phyloP scores from a whole-genome alignment of 768 basidiomycete genomes.

The Leccinum olivaceopallidum region DNA sequence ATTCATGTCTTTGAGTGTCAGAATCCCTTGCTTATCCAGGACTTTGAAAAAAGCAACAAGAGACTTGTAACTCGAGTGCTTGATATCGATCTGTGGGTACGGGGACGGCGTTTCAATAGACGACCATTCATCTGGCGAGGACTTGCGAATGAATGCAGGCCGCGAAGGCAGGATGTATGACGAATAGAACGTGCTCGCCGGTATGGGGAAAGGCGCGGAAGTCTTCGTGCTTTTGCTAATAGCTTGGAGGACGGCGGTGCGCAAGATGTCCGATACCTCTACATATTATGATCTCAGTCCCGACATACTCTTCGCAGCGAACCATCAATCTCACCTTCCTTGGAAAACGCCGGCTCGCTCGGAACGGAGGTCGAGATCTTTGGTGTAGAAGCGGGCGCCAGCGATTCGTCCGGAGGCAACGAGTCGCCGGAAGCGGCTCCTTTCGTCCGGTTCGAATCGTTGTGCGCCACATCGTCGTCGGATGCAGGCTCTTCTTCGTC shows the following conservation, averaged over 20 bases:
- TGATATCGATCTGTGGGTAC: constrained; percentile 63
- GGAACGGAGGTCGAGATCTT: constrained; percentile 10
- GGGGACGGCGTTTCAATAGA: constrained; percentile 27
- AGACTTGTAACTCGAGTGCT: constrained; percentile 78
- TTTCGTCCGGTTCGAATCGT: constrained; percentile 25
- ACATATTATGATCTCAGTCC: constrained; percentile 3
- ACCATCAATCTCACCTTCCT: constrained; percentile 28
- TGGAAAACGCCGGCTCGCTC: constrained; percentile 19
- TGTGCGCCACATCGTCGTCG: constrained; percentile 4
- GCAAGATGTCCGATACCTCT: constrained; percentile 46
- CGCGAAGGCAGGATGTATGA: constrained; percentile 75
- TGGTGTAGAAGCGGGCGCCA: constrained; percentile 3
- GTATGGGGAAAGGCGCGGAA: constrained; percentile 65
- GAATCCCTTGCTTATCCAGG: constrained; percentile 69
- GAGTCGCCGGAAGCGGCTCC: constrained; percentile 12
- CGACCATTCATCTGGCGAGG: constrained; percentile 9
- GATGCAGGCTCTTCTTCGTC: constrained; percentile 9
- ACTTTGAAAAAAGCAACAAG: constrained; percentile 78
- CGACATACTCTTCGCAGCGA: background rate
- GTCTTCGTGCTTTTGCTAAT: constrained; percentile 50
- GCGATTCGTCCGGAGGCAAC: constrained; percentile 13
- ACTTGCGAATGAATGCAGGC: constrained; percentile 52
- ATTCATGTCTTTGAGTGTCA: constrained; percentile 66
- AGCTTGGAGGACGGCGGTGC: constrained; percentile 63
- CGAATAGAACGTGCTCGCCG: constrained; percentile 75